Evolutionary conservation across 805 yeast genomes (phyloP), one percentile per base, ranked within the genome.

Genomic region (Sugiyamaella mastotermitis): DNA sequence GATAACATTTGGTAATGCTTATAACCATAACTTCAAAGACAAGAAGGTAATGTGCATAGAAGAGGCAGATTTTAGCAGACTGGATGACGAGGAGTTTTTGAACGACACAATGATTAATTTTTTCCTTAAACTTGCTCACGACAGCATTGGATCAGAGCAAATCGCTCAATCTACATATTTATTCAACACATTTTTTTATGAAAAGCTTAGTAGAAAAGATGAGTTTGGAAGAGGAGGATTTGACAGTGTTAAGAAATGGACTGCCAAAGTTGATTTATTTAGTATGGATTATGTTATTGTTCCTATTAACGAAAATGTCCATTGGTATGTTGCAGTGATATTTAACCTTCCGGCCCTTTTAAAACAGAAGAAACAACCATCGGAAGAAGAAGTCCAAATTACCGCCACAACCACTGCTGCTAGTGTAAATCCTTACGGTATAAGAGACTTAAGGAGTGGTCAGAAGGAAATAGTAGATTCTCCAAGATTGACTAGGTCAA

Each of bases 301-400:
- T 8, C 98, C 98, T 0, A 78, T 92, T 6, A 84, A 85, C 57
- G 83, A 80, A 45, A 71, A 71, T 28, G 65, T 74, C 27, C 98
- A 92, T 61, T 92, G 98, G 98, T 84, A 78, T 54, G 78, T 88
- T 32, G 79, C 84, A 19, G 72, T 90, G 3, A 72, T 90, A 3
- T 67, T 76, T 41, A 71, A 80, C 43, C 62, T 75, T 5, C 47
- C 41, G 32, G 43, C 38, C 3, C 24, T 38, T 24, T 41, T 43
- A 44, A 46, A 21, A 35, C 47, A 17, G 35, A 42, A 40, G 33
- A 31, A 38, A 26, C 45, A 35, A 21, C 43, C 34, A 14, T 42
- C 22, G 20, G 33, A 18, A 11, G 32, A 27, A 9, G 46, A 26
- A 17, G 30, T 17, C 23, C 14, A 23, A 3, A 21, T 22, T 16